Base-by-base conservation (phyloP, 257 asterid genomes). In the Vinca minor region DNA sequence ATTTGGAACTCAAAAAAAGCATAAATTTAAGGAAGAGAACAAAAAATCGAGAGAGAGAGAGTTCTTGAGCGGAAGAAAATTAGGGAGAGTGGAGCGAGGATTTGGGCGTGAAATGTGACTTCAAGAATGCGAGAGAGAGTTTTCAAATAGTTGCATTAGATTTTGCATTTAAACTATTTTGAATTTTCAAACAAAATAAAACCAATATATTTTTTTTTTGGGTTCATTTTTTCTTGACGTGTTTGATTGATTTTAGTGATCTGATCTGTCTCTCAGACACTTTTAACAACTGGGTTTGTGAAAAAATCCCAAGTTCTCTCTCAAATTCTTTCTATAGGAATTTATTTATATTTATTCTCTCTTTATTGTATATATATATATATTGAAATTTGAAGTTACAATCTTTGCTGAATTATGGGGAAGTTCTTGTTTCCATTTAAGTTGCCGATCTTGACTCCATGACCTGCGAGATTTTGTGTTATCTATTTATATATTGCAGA, bases 241-340 rank as follows among this genome's bases (percentile, higher is more conserved):
- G 49, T n/a, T n/a, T n/a, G n/a, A n/a, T n/a, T n/a, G n/a, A n/a
- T 69, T 8, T 71, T 29, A 75, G 48, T 67, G 69, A 80, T 85
- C 83, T 75, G 86, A 79, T 82, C 80, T 79, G 77, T 73, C 79
- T 69, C 71, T 77, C 76, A 63, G 85, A 79, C 85, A 84, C 68
- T 34, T n/a, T n/a, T 66, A 63, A 64, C 81, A 77, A 73, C 83
- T 78, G 77, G 62, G 64, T 65, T 74, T 71, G 76, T 69, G 73
- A n/a, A 80, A 82, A 84, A 82, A 82, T 82, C 82, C 81, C 73
- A 76, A 67, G 69, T 48, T n/a, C n/a, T n/a, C n/a, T 77, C 63
- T 65, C 77, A 79, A 82, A 79, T 81, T 74, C 81, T 67, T 73
- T 66, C 71, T 32, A 29, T 44, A 28, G 11, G 20, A 52, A 57